Evolutionary conservation across 345 rosid genomes (phyloP).

Genomic region (Populus alba): DNA sequence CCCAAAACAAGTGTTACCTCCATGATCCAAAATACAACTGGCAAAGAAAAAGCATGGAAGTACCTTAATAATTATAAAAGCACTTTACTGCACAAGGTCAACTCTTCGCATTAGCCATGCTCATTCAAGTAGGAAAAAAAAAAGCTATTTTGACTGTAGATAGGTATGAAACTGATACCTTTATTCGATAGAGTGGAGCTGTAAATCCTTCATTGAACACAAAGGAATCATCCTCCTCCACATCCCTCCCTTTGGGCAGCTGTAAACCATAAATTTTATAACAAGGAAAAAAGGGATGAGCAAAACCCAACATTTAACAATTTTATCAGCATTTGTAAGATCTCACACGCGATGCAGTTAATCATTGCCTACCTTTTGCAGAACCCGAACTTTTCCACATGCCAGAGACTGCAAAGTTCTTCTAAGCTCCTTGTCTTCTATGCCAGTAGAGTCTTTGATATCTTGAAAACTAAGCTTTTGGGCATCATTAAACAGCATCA

Average conservation of each 20-base stretch:
- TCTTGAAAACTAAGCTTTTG: constrained; percentile 87
- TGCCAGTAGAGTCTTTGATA: constrained; percentile 83
- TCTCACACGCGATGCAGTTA: neutral
- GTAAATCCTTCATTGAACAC: constrained; percentile 74
- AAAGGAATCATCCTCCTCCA: constrained; percentile 85
- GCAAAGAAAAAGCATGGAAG: neutral
- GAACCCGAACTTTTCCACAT: constrained; percentile 93
- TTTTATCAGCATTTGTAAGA: neutral
- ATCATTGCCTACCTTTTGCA: constrained; percentile 60
- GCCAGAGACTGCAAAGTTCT: constrained; percentile 97
- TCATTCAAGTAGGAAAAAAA: neutral
- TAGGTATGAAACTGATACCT: constrained; percentile 39
- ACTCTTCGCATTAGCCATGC: neutral
- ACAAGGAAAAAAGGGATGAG: neutral
- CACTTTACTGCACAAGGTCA: neutral
- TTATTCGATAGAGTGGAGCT: constrained; percentile 82
- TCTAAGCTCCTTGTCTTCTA: constrained; percentile 92
- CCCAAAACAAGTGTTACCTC: constrained; percentile 6
- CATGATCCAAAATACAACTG: neutral
- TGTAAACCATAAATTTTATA: constrained; percentile 27
- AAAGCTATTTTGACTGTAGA: neutral
- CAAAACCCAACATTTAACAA: neutral
- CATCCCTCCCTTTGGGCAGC: constrained; percentile 93
- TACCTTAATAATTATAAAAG: neutral
- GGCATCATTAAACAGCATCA: constrained; percentile 96